These are phyloP conservation scores for Tricholoma matsutake DNA, from an alignment of 768 basidiomycete genomes.

Conservation along the genomic window DNA sequence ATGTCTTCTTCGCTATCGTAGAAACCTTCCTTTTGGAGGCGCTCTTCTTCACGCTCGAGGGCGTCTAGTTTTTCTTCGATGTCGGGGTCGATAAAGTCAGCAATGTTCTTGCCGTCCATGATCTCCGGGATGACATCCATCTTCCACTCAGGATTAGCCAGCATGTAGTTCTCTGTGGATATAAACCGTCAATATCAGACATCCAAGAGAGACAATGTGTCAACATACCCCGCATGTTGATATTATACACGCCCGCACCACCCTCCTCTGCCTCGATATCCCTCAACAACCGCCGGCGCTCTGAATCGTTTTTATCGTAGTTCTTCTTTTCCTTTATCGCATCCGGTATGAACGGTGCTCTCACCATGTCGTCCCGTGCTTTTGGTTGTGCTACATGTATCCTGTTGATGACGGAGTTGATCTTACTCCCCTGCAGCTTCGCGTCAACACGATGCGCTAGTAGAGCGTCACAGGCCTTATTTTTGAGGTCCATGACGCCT, in stretches of 20 bases:
- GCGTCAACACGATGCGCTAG: constrained; percentile 92
- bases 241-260: constrained; percentile 87
- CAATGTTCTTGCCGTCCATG: constrained; percentile 97
- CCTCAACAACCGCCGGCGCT: constrained; percentile 66
- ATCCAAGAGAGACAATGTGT: not conserved
- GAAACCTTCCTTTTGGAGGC: constrained; percentile 90
- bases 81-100: constrained; percentile 98
- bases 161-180: constrained; percentile 79
- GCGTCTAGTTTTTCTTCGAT: constrained; percentile 96
- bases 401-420: constrained; percentile 90
- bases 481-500: constrained; percentile 96
- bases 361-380: constrained; percentile 83
- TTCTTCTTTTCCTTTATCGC: constrained; percentile 70
- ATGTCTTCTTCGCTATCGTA: constrained; percentile 90
- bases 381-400: constrained; percentile 95
- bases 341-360: constrained; percentile 89
- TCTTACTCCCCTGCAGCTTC: constrained; percentile 92
- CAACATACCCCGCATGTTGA: constrained; percentile 82
- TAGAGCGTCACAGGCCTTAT: constrained; percentile 91
- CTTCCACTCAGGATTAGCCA: constrained; percentile 93
- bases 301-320: constrained; percentile 85
- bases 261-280: constrained; percentile 87
- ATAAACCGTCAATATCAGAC: constrained; percentile 1
- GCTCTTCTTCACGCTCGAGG: constrained; percentile 94
- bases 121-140: constrained; percentile 97